A percentile compares a stretch with the other conserved stretches of the same genome.
phyloP scores from a whole-genome alignment of 345 rosid species.

The Acer saccharum region DNA sequence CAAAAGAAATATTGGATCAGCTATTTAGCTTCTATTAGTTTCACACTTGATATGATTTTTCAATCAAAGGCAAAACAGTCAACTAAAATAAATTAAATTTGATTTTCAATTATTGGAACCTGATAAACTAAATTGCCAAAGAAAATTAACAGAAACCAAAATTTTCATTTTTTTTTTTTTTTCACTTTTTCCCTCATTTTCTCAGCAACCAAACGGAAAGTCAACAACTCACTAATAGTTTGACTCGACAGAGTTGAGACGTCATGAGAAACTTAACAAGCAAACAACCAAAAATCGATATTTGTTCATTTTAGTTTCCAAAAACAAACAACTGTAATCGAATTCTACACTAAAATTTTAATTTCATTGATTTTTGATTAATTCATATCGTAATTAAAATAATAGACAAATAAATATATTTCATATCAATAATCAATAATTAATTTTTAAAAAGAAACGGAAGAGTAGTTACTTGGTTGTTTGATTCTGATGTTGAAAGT shows the following conservation, averaged over 20 bases:
- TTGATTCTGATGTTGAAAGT: constrained; percentile 6
- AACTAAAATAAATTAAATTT: too few relatives aligned
- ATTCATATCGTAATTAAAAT: neutral
- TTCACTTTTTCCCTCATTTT: neutral
- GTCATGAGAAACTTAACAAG: neutral
- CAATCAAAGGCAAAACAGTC: too few relatives aligned
- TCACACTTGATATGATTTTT: too few relatives aligned
- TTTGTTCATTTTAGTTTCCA: too few relatives aligned
- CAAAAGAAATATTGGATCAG: neutral
- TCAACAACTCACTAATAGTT: neutral
- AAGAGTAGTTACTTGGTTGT: neutral
- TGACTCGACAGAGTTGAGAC: too few relatives aligned
- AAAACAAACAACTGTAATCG: too few relatives aligned
- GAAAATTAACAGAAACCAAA: too few relatives aligned
- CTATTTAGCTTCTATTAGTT: neutral
- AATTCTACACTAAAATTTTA: too few relatives aligned
- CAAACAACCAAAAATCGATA: neutral
- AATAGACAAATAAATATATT: neutral
- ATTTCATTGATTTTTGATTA: neutral
- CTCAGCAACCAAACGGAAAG: constrained; percentile 11
- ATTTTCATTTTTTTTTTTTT: neutral
- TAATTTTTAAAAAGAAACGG: too few relatives aligned
- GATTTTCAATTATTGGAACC: neutral
- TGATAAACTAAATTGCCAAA: too few relatives aligned
- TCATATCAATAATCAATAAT: neutral